A percentile compares a stretch with the other conserved stretches of the same genome.
Conservation (phyloP, 768 basidiomycete species). For the Rhodotorula babjevae region DNA sequence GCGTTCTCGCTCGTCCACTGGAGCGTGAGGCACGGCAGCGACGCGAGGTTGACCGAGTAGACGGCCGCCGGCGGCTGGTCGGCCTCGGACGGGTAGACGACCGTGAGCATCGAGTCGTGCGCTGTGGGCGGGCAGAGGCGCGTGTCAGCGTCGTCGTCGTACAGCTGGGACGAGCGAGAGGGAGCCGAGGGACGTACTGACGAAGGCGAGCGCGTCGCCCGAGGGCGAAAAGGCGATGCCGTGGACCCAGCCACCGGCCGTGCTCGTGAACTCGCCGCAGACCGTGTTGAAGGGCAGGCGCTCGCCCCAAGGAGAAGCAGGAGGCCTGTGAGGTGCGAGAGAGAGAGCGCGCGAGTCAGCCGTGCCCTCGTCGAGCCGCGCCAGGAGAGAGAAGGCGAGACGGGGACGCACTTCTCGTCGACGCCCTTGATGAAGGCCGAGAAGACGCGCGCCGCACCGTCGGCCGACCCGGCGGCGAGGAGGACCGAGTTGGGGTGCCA, state of each 20-base stretch:
- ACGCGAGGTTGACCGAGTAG: slow-evolving; percentile 67
- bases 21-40: slow-evolving; percentile 77
- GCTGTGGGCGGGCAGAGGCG: slow-evolving; percentile 51
- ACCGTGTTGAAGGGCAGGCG: slow-evolving; percentile 96
- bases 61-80: slow-evolving; percentile 51
- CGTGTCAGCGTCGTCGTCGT: neutral
- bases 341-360: slow-evolving; percentile 11
- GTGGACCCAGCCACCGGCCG: slow-evolving; percentile 95
- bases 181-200: slow-evolving; percentile 57
- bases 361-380: neutral
- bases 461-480: slow-evolving; percentile 92
- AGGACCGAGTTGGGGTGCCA: slow-evolving; percentile 99
- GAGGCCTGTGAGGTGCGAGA: slow-evolving; percentile 65
- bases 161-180: neutral
- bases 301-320: slow-evolving; percentile 78
- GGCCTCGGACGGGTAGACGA: slow-evolving; percentile 81
- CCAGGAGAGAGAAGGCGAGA: neutral
- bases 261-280: slow-evolving; percentile 85
- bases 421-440: slow-evolving; percentile 98
- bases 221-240: slow-evolving; percentile 92
- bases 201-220: slow-evolving; percentile 88
- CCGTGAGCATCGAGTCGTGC: slow-evolving; percentile 87
- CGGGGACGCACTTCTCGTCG: slow-evolving; percentile 67
- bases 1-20: slow-evolving; percentile 77
- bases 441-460: slow-evolving; percentile 95